These are phyloP conservation scores for Lactifluus hygrophoroides DNA, from an alignment of 768 basidiomycete genomes.

Conservation along the genomic window DNA sequence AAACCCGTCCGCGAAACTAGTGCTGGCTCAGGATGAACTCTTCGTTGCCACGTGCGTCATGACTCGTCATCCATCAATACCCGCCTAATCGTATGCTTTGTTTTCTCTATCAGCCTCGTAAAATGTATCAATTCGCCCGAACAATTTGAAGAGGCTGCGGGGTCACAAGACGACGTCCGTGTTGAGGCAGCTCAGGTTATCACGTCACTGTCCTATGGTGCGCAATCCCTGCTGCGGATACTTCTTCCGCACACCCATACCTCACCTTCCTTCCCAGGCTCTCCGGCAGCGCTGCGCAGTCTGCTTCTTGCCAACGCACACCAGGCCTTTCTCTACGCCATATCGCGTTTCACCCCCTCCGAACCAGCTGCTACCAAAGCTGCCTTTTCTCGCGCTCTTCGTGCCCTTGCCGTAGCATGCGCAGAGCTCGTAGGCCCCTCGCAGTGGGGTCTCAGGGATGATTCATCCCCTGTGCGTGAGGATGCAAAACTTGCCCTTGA, in stretches of 20 bases:
- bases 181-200: constrained; percentile 71
- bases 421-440: constrained; percentile 66
- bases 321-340: constrained; percentile 51
- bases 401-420: constrained; percentile 48
- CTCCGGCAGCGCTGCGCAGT: constrained; percentile 48
- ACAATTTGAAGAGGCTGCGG: constrained; percentile 27
- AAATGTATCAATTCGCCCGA: constrained; percentile 44
- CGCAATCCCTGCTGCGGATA: not conserved
- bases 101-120: constrained; percentile 41
- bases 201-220: constrained; percentile 65
- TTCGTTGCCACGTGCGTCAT: constrained; percentile 48
- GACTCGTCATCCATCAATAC: not conserved
- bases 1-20: constrained; percentile 62
- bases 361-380: constrained; percentile 37
- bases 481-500: constrained; percentile 53
- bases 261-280: constrained; percentile 34
- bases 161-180: constrained; percentile 43
- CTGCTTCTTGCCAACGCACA: constrained; percentile 51
- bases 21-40: constrained; percentile 45
- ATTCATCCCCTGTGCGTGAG: constrained; percentile 32
- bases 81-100: not conserved
- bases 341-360: constrained; percentile 39
- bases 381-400: constrained; percentile 56
- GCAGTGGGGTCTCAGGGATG: constrained; percentile 52
- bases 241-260: not conserved